Evolutionary conservation across 2,329 filamentous ascomycete species (phyloP).

Genomic region (Parasarocladium wereldwijsianum): DNA sequence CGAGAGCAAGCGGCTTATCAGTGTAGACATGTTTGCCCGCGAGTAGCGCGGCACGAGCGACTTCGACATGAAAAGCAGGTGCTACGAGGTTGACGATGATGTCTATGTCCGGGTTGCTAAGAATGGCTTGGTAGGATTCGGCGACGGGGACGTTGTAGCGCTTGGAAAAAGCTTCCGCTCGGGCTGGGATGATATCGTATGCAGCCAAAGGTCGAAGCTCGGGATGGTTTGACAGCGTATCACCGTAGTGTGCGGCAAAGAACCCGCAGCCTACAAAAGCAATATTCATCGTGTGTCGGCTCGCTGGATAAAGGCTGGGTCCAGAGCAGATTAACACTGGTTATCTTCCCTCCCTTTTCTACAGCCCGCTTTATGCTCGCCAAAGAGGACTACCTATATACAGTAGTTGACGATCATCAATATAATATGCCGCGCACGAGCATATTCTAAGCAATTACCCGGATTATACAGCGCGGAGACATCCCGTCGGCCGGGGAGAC

Average conservation of each 20-base stretch:
- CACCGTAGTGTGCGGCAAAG: background rate
- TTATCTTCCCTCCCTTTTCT: too few relatives aligned
- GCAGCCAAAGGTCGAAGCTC: background rate
- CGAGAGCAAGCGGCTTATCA: background rate
- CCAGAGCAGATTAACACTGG: too few relatives aligned
- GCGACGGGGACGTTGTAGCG: slow-evolving; percentile 1
- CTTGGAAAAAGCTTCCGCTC: background rate
- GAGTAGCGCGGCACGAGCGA: background rate
- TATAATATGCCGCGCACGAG: too few relatives aligned
- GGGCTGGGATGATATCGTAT: background rate
- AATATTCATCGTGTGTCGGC: background rate
- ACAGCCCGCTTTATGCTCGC: too few relatives aligned
- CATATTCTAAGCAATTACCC: too few relatives aligned
- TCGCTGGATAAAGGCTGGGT: too few relatives aligned
- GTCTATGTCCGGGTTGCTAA: background rate
- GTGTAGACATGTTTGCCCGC: background rate
- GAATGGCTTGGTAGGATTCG: background rate
- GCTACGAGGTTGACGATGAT: background rate
- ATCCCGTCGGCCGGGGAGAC: too few relatives aligned
- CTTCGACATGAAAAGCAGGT: background rate
- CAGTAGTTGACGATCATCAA: too few relatives aligned
- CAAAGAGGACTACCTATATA: too few relatives aligned
- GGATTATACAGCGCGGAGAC: too few relatives aligned
- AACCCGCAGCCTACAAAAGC: slow-evolving; percentile 1
- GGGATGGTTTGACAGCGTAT: background rate